Percentiles rank a stretch among this genome's conserved stretches.
Conservation (phyloP, 2,329 filamentous ascomycete species). For the Xylaria multiplex region DNA sequence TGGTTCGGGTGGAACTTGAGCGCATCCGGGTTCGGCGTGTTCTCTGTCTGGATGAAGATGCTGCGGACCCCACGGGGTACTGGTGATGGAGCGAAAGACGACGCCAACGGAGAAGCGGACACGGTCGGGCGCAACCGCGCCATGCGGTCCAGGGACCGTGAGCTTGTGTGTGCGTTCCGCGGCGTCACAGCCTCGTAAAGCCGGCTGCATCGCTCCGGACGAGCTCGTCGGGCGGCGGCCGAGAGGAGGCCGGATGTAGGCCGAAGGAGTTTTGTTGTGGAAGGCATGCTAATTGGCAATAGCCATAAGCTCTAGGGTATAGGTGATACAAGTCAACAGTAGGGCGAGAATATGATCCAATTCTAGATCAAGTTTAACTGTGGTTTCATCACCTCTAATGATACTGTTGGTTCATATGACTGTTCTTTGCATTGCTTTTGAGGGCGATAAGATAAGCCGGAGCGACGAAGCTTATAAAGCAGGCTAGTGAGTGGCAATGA, state of each 20-base stretch:
- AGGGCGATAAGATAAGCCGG: constrained; percentile 36
- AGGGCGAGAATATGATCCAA: neutral
- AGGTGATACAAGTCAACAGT: neutral
- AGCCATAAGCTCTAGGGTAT: constrained; percentile 10
- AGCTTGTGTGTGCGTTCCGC: constrained; percentile 47
- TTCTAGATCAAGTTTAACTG: constrained; percentile 6
- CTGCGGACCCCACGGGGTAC: constrained; percentile 64
- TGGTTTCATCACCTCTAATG: neutral
- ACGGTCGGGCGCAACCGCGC: constrained; percentile 36
- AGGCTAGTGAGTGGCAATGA: constrained; percentile 34
- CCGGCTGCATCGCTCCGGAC: constrained; percentile 34
- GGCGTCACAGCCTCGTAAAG: constrained; percentile 41
- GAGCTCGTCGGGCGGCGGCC: constrained; percentile 39
- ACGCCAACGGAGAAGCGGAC: constrained; percentile 13
- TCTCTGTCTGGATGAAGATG: constrained; percentile 98
- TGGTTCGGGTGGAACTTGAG: constrained; percentile 96
- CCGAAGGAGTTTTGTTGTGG: constrained; percentile 42
- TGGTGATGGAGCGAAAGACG: constrained; percentile 35
- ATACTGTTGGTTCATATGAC: constrained; percentile 1
- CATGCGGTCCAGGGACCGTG: constrained; percentile 42
- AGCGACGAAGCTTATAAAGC: constrained; percentile 37
- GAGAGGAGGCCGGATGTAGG: constrained; percentile 45
- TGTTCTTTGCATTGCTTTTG: constrained; percentile 21
- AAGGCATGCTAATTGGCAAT: constrained; percentile 38
- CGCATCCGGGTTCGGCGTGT: constrained; percentile 92